These are phyloP conservation scores for Talaromyces pinophilus DNA, from an alignment of 2,329 filamentous ascomycete species.

Conservation along the genomic window DNA sequence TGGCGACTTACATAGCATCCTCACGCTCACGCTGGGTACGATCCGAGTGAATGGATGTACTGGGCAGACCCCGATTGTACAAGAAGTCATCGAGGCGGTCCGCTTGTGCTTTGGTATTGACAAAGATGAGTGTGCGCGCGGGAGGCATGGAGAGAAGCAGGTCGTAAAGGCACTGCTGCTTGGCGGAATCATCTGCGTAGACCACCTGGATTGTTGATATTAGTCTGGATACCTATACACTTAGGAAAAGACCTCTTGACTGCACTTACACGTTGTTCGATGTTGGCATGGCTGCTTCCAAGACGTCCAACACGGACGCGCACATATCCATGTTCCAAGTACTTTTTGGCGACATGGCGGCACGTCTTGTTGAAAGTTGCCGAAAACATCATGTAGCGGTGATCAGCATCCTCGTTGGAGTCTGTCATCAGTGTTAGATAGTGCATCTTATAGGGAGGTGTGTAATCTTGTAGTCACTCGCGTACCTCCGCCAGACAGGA, in stretches of 20 bases:
- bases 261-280: constrained; percentile 64
- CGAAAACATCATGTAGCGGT: constrained; percentile 80
- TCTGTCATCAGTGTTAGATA: constrained; percentile 44
- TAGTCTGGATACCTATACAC: neutral
- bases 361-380: constrained; percentile 86
- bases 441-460: neutral
- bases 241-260: neutral
- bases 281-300: constrained; percentile 79
- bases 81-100: constrained; percentile 87
- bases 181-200: constrained; percentile 64
- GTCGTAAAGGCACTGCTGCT: constrained; percentile 71
- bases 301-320: constrained; percentile 84
- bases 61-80: constrained; percentile 76
- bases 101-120: constrained; percentile 74
- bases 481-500: constrained; percentile 77
- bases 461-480: neutral
- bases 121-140: constrained; percentile 83
- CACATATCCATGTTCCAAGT: constrained; percentile 72
- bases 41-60: constrained; percentile 83
- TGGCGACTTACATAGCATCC: constrained; percentile 70
- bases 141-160: constrained; percentile 70
- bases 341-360: constrained; percentile 73
- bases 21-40: constrained; percentile 90
- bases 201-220: constrained; percentile 53
- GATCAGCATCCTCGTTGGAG: constrained; percentile 72